phyloP scores from a whole-genome alignment of 257 asterid genomes.

The Penstemon davidsonii region DNA sequence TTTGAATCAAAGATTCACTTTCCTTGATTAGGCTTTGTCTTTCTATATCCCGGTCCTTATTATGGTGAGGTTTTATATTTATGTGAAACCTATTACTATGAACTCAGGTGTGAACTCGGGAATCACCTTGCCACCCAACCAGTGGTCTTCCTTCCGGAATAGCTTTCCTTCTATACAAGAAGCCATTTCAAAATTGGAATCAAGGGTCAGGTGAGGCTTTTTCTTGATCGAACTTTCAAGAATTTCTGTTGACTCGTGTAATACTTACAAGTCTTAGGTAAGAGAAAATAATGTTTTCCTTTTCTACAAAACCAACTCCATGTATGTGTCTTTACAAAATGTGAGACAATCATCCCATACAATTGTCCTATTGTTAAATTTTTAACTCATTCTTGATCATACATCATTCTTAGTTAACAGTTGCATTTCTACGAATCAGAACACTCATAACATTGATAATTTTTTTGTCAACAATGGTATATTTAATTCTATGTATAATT shows the following conservation, averaged over 20 bases:
- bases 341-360: background rate
- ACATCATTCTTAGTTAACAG: background rate
- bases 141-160: slow-evolving; percentile 59
- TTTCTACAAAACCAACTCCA: background rate
- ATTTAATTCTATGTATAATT: too few relatives aligned
- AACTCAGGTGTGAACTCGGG: slow-evolving; percentile 43
- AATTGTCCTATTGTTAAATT: background rate
- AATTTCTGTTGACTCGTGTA: background rate
- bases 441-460: too few relatives aligned
- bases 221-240: slow-evolving; percentile 8
- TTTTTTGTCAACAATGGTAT: too few relatives aligned
- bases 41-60: slow-evolving; percentile 13
- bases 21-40: slow-evolving; percentile 10
- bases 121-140: slow-evolving; percentile 47
- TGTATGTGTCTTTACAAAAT: background rate
- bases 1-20: slow-evolving; percentile 20
- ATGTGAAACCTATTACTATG: slow-evolving; percentile 17
- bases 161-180: slow-evolving; percentile 54
- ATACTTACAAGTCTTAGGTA: background rate
- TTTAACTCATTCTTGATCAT: background rate
- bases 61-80: slow-evolving; percentile 19
- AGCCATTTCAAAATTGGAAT: slow-evolving; percentile 45
- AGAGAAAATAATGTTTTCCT: background rate
- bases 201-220: slow-evolving; percentile 34
- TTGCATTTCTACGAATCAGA: too few relatives aligned